Conservation (phyloP, 306 rosid species). For the Glycine tomentella region DNA sequence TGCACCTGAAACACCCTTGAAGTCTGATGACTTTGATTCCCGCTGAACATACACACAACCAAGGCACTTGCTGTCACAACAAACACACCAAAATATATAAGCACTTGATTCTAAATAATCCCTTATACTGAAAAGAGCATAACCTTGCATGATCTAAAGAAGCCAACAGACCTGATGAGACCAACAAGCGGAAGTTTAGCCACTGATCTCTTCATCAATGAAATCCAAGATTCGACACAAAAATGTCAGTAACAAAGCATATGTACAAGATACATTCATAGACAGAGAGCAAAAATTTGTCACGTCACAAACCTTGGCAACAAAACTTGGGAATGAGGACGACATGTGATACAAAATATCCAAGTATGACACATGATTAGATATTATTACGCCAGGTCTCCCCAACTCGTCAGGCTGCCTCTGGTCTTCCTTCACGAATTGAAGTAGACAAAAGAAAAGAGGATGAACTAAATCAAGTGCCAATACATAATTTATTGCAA, state of each 20-base stretch:
- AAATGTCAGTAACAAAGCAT: constrained; percentile 43
- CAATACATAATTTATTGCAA: not conserved
- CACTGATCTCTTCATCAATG: constrained; percentile 85
- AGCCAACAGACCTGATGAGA: constrained; percentile 74
- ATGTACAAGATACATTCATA: not conserved
- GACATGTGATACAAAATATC: constrained; percentile 91
- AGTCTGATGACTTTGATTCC: constrained; percentile 83
- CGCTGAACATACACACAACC: constrained; percentile 94
- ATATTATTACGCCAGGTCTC: constrained; percentile 83
- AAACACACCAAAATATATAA: constrained; percentile 36
- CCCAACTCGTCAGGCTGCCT: constrained; percentile 54
- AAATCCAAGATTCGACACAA: constrained; percentile 48
- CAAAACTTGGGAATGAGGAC: constrained; percentile 90
- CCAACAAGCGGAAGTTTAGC: constrained; percentile 89
- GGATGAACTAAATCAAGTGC: constrained; percentile 34
- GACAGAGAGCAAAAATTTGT: not conserved
- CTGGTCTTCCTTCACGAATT: constrained; percentile 51
- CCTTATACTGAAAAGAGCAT: not conserved
- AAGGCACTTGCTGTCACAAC: constrained; percentile 81
- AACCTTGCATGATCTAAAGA: too few species aligned
- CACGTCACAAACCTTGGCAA: constrained; percentile 82
- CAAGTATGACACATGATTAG: constrained; percentile 89
- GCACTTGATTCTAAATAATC: constrained; percentile 19
- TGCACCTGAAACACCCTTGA: constrained; percentile 93
- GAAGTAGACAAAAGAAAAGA: constrained; percentile 31